A percentile compares a stretch with the other conserved stretches of the same genome.
Conservation (phyloP, 1,284 basidiomycete species). For the Grifola frondosa region DNA sequence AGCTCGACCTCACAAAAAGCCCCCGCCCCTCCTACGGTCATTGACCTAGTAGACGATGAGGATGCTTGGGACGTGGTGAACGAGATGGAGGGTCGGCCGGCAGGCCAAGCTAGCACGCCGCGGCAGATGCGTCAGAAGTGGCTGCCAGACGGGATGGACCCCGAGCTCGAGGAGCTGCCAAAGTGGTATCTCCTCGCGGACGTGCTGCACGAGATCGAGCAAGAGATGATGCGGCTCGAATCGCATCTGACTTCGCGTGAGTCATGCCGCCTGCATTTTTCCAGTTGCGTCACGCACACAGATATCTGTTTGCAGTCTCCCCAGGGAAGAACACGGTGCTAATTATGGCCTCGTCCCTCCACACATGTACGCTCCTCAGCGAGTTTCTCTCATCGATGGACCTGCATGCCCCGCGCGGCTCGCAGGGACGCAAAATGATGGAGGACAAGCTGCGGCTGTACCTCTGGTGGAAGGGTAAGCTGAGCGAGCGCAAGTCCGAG, state of each 20-base stretch:
- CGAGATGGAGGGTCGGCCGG: constrained; percentile 49
- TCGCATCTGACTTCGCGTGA: constrained; percentile 34
- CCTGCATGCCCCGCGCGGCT: constrained; percentile 52
- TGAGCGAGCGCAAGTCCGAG: constrained; percentile 43
- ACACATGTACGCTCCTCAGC: constrained; percentile 71
- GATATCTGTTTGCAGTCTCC: constrained; percentile 35
- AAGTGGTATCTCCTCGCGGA: constrained; percentile 92
- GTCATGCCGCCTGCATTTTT: constrained; percentile 7
- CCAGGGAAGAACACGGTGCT: constrained; percentile 78
- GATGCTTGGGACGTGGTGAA: constrained; percentile 72
- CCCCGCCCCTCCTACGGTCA: constrained; percentile 10
- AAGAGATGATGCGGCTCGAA: constrained; percentile 72
- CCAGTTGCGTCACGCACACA: background rate
- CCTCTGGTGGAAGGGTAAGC: constrained; percentile 79
- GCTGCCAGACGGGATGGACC: constrained; percentile 80
- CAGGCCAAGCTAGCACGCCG: constrained; percentile 4
- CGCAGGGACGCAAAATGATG: constrained; percentile 78
- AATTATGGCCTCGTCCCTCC: constrained; percentile 85
- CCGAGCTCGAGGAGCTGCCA: constrained; percentile 90
- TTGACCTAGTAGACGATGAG: constrained; percentile 57
- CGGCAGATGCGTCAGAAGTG: constrained; percentile 41
- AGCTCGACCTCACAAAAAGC: constrained; percentile 34
- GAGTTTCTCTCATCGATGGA: constrained; percentile 78
- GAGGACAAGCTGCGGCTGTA: constrained; percentile 68
- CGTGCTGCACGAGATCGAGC: constrained; percentile 89